Conservation (phyloP, 805 yeast species). For the Maudiozyma bulderi region DNA sequence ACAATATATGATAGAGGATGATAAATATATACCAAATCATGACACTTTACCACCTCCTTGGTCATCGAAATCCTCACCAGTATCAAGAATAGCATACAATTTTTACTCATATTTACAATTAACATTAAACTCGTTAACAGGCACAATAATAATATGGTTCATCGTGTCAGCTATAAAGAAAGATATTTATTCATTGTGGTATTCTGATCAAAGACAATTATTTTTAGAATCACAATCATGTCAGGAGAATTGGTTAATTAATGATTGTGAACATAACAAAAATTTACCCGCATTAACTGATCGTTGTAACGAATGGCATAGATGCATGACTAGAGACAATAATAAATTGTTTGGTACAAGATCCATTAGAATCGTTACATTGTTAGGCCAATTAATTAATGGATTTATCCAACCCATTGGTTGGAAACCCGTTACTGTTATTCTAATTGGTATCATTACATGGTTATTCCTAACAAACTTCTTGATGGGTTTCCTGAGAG, state of each 20-base stretch:
- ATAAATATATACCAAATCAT: slow-evolving; percentile 5
- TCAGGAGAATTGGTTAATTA: slow-evolving; percentile 41
- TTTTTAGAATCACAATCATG: slow-evolving; percentile 47
- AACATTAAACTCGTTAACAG: slow-evolving; percentile 39
- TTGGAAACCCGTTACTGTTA: slow-evolving; percentile 42
- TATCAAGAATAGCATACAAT: slow-evolving; percentile 44
- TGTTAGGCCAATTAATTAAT: slow-evolving; percentile 52
- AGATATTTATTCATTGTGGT: slow-evolving; percentile 46
- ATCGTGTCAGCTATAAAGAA: slow-evolving; percentile 39
- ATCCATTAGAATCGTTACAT: slow-evolving; percentile 50
- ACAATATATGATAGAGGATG: slow-evolving; percentile 8
- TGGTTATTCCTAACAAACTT: slow-evolving; percentile 53
- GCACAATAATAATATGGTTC: slow-evolving; percentile 37
- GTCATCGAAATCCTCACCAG: slow-evolving; percentile 43
- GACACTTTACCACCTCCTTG: slow-evolving; percentile 47
- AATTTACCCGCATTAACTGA: slow-evolving; percentile 50
- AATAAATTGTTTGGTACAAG: slow-evolving; percentile 35
- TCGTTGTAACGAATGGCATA: slow-evolving; percentile 52
- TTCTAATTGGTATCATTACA: slow-evolving; percentile 32
- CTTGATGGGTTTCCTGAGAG: slow-evolving; percentile 57
- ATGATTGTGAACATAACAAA: slow-evolving; percentile 44
- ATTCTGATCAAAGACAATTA: slow-evolving; percentile 35
- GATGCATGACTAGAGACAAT: slow-evolving; percentile 53
- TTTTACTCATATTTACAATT: slow-evolving; percentile 56
- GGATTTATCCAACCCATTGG: slow-evolving; percentile 62